Evolutionary conservation across 768 basidiomycete species (phyloP), one percentile per base, ranked within the genome.

Genomic region (Russula sp.): DNA sequence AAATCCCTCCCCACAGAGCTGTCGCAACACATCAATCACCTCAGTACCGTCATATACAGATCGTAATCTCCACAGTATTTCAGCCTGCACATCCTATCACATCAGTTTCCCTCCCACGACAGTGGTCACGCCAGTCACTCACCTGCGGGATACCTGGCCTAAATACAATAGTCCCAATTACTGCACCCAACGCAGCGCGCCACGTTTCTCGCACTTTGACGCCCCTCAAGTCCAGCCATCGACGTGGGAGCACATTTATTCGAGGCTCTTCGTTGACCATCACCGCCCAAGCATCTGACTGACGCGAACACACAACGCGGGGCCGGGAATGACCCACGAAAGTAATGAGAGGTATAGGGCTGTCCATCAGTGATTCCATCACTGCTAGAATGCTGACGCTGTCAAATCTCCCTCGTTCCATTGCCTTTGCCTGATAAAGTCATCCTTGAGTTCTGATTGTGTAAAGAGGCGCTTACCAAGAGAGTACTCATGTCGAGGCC

Each of bases 211-310:
- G 71, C 40, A 91, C 75, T 68, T 77, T 84, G 16, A 68, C 68
- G 3, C 91, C 91, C n/a, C 76, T 75, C 59, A 90, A 81, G 70
- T 90, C 87, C 45, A 89, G 73, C 91, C 90, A 92, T 18, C 90
- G 83, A 39, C 89, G 79, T 47, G 91, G 90, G 57, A 84, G 79
- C 16, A 84, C 65, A 66, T 81, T 74, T 51, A 71, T 75, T 45
- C 77, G 70, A 8, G 75, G 82, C 53, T 72, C 71, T 66, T 79
- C 74, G n/a, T 78, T 82, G 37, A 82, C 74, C 11, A 74, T 70
- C 42, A 88, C 83, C 2, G 82, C 79, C 88, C 87, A 89, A 27
- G 77, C 66, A 49, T 71, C 72, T 52, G 82, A 69, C 66, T 80
- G 78, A 20, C 76, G 74, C 0, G 84, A 79, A 2, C 84, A 80